Base-by-base conservation (phyloP, 2,329 filamentous ascomycete genomes). In the Exophiala aquamarina region DNA sequence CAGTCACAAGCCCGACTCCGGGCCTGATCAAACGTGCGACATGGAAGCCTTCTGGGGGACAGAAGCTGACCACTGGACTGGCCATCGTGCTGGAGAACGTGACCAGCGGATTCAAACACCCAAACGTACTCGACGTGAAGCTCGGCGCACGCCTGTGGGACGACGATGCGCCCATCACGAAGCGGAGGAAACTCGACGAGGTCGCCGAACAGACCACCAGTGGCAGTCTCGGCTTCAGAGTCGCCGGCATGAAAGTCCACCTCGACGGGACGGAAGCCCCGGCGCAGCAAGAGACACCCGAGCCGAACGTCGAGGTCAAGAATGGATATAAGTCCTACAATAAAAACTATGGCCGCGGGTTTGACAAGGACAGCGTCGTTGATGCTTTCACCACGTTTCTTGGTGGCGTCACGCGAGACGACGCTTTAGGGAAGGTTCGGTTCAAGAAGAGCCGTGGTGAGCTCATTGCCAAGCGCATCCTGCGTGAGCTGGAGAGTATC, bases 121-220 rank as follows among this genome's bases (percentile, higher is more conserved):
- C 93, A 5, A 97, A 95, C 59, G 89, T 98, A 6, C 74, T 98
- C 48, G 93, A 98, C 63, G 81, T 95, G 56, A 98, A 98, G 71
- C 81, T 98, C 15, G 93, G 93, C 34, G 78, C 83, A 40, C 80
- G 88, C 23, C 72, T 98, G 4, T 97, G 90, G 86, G 92, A 88
- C 11, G 88, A 95, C 29, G 73, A 74, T 52, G 79, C 83, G 3
- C 73, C 75, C 18, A 67, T 71, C 1, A 73, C 77, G 21, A 57
- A 57, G 38, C 41, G 51, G 14, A 36, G 35, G 37, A 54, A 46
- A 36, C 37, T 57, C 15, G 54, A 57, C 14, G 51, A 55, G n/a
- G 49, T 55, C 8, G 34, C 54, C 11, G 32, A 20, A n/a, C 19
- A 37, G 15, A 52, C 54, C 2, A 57, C 54, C 19, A 52, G 46